These are phyloP conservation scores for Pseudocercospora musae DNA, from an alignment of 2,329 filamentous ascomycete genomes.

Conservation along the genomic window DNA sequence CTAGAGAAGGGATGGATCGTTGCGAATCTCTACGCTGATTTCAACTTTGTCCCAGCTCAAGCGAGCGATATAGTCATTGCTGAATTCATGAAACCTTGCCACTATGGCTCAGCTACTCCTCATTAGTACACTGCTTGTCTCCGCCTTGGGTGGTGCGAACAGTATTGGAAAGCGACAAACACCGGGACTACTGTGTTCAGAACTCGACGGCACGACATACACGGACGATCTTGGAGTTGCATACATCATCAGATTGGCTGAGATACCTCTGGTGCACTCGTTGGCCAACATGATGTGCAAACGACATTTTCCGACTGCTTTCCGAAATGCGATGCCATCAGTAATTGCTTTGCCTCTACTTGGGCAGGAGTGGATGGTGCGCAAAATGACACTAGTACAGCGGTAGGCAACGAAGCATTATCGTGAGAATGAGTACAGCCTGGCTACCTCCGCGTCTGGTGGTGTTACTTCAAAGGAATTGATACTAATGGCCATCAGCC, in stretches of 20 bases:
- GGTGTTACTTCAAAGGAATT: background rate
- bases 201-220: background rate
- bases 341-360: background rate
- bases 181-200: background rate
- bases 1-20: background rate
- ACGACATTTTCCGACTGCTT: background rate
- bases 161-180: background rate
- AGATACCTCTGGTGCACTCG: background rate
- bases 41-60: background rate
- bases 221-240: background rate
- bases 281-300: no score
- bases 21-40: background rate
- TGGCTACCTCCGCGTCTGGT: background rate
- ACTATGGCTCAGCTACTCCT: background rate
- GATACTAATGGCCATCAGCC: background rate
- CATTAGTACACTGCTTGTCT: background rate
- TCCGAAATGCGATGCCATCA: background rate
- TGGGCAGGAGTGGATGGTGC: background rate
- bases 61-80: background rate
- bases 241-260: background rate
- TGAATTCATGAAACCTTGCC: background rate
- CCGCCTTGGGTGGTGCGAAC: background rate
- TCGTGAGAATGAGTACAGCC: background rate
- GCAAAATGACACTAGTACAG: background rate
- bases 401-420: background rate